These are phyloP conservation scores for Phaseolus lunatus DNA, from an alignment of 306 rosid genomes.

Conservation along the genomic window DNA sequence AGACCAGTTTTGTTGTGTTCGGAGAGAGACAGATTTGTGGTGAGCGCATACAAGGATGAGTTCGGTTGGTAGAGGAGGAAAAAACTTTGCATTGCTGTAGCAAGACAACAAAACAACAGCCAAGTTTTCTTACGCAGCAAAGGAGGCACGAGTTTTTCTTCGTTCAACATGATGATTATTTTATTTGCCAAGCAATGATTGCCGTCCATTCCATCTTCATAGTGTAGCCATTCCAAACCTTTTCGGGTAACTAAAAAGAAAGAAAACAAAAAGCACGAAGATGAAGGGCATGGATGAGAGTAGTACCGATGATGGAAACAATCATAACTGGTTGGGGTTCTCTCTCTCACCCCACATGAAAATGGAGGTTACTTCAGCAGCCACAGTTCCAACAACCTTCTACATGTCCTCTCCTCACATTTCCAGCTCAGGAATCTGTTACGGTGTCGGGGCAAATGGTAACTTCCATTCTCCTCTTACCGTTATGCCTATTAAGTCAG, in stretches of 20 bases:
- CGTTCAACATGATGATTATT: constrained; percentile 58
- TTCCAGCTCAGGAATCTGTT: constrained; percentile 55
- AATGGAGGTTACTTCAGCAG: constrained; percentile 60
- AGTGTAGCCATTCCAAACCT: constrained; percentile 37
- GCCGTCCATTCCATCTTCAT: constrained; percentile 47
- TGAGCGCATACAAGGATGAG: constrained; percentile 41
- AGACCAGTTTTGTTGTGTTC: constrained; percentile 61
- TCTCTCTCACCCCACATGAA: constrained; percentile 92
- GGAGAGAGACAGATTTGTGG: constrained; percentile 35
- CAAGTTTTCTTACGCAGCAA: constrained; percentile 28
- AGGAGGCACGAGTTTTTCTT: background rate
- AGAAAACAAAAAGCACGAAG: constrained; percentile 25
- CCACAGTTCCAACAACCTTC: constrained; percentile 57
- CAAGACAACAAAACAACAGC: constrained; percentile 58
- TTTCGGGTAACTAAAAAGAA: constrained; percentile 36
- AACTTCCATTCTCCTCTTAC: constrained; percentile 68
- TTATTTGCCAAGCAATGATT: constrained; percentile 68
- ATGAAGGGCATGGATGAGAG: constrained; percentile 77
- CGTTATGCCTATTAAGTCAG: constrained; percentile 92
- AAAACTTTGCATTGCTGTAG: constrained; percentile 20
- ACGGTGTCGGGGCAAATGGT: constrained; percentile 58
- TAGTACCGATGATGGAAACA: constrained; percentile 44
- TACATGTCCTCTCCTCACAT: constrained; percentile 56
- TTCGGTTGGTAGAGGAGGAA: constrained; percentile 41
- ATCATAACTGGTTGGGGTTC: constrained; percentile 90